Evolutionary conservation across 192 early-diverging fungal species (phyloP).

Genomic region (Coemansia sp.): DNA sequence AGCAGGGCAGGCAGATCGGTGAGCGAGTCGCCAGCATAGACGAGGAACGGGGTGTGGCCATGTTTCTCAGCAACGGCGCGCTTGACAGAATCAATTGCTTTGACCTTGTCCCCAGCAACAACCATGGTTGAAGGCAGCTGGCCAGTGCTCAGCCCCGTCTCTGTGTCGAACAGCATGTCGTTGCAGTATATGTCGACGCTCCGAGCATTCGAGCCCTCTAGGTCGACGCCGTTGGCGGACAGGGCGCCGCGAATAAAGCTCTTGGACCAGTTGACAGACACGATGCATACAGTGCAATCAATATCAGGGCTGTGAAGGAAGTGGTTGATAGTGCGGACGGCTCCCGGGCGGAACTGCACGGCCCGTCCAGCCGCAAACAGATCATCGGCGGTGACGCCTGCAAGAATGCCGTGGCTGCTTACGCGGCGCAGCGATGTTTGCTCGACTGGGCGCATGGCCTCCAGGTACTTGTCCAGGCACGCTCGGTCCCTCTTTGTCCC

Average conservation of each 20-base stretch:
- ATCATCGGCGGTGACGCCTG: conserved; percentile 19
- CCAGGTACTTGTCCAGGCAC: conserved; percentile 28
- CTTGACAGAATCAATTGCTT: conserved; percentile 5
- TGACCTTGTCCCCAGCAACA: conserved; percentile 42
- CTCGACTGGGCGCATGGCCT: conserved; percentile 33
- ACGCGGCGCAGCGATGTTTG: conserved; percentile 30
- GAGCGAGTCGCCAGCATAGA: conserved; percentile 52
- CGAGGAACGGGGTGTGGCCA: conserved; percentile 3
- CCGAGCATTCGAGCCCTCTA: neutral
- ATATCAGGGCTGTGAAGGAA: conserved; percentile 7
- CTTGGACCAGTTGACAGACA: conserved; percentile 55
- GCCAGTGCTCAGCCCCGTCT: conserved; percentile 26
- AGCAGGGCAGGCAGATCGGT: conserved; percentile 51
- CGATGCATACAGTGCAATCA: conserved; percentile 20
- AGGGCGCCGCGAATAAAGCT: conserved; percentile 50
- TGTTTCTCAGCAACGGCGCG: neutral
- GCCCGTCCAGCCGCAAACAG: conserved; percentile 18
- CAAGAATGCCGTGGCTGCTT: conserved; percentile 16
- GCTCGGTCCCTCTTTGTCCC: neutral
- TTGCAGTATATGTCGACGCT: conserved; percentile 24
- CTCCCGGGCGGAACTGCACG: conserved; percentile 22
- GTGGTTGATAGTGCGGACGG: conserved; percentile 18
- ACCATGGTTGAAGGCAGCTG: conserved; percentile 19
- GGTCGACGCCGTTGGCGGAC: conserved; percentile 24
- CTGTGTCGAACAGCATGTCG: conserved; percentile 18